Base-by-base conservation (phyloP, 441 rosid genomes). In the Biscutella laevigata region DNA sequence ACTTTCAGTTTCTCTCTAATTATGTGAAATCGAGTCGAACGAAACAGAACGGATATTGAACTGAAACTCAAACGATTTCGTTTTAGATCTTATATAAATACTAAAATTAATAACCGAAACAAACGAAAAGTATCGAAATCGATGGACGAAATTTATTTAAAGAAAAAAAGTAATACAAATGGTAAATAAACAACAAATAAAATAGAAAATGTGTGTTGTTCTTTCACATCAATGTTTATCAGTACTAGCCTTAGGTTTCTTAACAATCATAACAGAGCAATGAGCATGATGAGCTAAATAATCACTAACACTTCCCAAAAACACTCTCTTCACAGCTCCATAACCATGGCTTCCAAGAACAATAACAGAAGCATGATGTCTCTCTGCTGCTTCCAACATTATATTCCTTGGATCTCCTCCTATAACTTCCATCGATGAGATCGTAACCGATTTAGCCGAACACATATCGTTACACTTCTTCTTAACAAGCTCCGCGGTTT, bases 261-360 rank as follows among this genome's bases (percentile, higher is more conserved):
- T 61, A 4, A 61, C 66, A 16, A 61, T 53, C 59, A 61, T 42
- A 8, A 61, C 45, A 7, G 66, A 52, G 37, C 66, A 61, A 13
- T 61, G 66, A 5, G 66, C 59, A 6, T 61, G 66, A 27, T 61
- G 66, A 61, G 52, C 58, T n/a, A 61, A 35, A 33, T 51, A 52
- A 1, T 61, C 66, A 42, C 66, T 61, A 22, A 61, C 66, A 8
- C 66, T 61, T 5, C 66, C 66, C 37, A 61, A 33, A 25, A 61
- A 51, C 28, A 61, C 66, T 30, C 66, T 77, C 69, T 67, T 71
- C 4, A 77, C 53, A 47, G 59, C 53, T 45, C 79, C 79, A 42
- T 77, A 73, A 26, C 81, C 77, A 60, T 69, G 81, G 14, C 83
- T 75, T 15, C 83, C 83, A 21, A 80, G 34, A 8, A 80, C 74